Base-by-base conservation (phyloP, 73 alveolate species). In the Durusdinium trenchii region DNA sequence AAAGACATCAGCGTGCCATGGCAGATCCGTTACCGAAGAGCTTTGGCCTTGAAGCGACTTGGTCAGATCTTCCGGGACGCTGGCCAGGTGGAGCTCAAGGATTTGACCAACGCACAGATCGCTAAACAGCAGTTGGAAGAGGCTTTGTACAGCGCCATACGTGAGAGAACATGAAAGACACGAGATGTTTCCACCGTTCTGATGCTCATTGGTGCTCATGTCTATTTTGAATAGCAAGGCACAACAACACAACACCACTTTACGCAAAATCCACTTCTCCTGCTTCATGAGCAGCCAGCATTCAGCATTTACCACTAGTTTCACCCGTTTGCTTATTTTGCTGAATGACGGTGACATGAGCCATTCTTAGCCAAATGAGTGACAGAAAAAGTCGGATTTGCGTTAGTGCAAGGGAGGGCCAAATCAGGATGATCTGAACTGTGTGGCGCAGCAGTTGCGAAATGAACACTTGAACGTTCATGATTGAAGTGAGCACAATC, bases 41-140 rank as follows among this genome's bases (percentile, higher is more conserved):
- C 98, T n/a, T 48, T 48, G n/a, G 98, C 98, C 52, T 79, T 92
- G 79, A 69, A 73, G 98, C 89, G 98, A 3, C 79, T 92, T 36
- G 98, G 98, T 45, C 89, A 75, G n/a, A 92, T 92, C 79, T 92
- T 92, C 91, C 98, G 98, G 10, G 98, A 92, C 81, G 98, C 98
- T 6, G 98, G 98, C 60, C 98, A 92, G 98, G 91, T 69, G 45
- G 98, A 92, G 98, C 81, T 54, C 81, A 69, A 75, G 91, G 98
- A 92, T 81, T 64, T 92, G 46, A 45, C 51, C 79, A 48, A 92
- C n/a, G 86, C 98, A 7, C 98, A 92, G 98, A 81, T 92, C 62
- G 96, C 86, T 47, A 89, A 89, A 51, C 96, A 89, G 86, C 96
- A 64, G 86, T 51, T 89, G 71, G 96, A 89, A 35, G 96, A 89